Percentiles rank a stretch among this genome's conserved stretches.
phyloP scores from a whole-genome alignment of 2,329 filamentous ascomycete species.

The Curvularia sp. region DNA sequence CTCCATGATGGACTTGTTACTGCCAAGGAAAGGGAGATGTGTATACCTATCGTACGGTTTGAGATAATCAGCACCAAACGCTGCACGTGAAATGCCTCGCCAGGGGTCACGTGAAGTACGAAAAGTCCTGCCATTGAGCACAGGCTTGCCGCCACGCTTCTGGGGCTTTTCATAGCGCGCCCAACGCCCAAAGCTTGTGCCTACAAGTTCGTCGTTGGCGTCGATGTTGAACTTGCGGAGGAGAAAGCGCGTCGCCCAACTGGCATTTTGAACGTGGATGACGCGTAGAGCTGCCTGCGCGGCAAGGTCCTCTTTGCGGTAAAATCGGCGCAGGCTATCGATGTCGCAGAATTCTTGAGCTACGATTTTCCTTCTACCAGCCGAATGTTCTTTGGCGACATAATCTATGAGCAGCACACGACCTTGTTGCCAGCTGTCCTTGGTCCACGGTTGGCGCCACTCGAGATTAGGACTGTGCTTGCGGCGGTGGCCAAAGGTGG shows the following conservation, averaged over 20 bases:
- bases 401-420: slow-evolving; percentile 63
- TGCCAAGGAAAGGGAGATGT: slow-evolving; percentile 25
- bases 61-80: slow-evolving; percentile 62
- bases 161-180: slow-evolving; percentile 58
- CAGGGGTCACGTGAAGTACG: slow-evolving; percentile 60
- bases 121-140: slow-evolving; percentile 61
- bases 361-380: slow-evolving; percentile 54
- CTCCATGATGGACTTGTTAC: slow-evolving; percentile 57
- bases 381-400: slow-evolving; percentile 50
- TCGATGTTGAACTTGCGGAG: slow-evolving; percentile 62
- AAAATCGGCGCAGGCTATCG: slow-evolving; percentile 55
- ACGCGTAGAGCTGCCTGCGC: slow-evolving; percentile 49
- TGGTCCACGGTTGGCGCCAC: slow-evolving; percentile 50
- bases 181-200: slow-evolving; percentile 60
- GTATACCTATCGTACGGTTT: slow-evolving; percentile 52
- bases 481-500: slow-evolving; percentile 37
- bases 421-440: slow-evolving; percentile 50
- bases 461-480: slow-evolving; percentile 48
- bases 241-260: slow-evolving; percentile 59
- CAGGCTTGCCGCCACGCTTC: slow-evolving; percentile 58
- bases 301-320: slow-evolving; percentile 48
- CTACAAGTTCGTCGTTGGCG: slow-evolving; percentile 56
- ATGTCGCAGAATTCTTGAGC: slow-evolving; percentile 59
- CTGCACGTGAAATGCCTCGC: slow-evolving; percentile 58
- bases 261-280: slow-evolving; percentile 63